phyloP scores from a whole-genome alignment of 1,139 yeast species.

The Pichia sp. region DNA sequence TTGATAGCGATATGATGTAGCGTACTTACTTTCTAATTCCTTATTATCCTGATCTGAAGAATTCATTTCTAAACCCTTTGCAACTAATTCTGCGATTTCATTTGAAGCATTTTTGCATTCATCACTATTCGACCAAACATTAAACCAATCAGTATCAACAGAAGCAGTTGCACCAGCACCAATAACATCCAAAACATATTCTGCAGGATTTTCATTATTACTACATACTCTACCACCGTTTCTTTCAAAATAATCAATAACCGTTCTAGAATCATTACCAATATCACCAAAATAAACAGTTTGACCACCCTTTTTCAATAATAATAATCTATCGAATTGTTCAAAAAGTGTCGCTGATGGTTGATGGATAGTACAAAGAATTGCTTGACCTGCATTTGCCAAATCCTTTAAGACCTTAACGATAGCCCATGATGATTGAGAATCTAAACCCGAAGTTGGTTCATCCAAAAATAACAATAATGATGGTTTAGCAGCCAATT shows the following conservation, averaged over 20 bases:
- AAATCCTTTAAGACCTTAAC: conserved; percentile 40
- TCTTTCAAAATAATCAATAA: conserved; percentile 49
- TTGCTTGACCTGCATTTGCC: conserved; percentile 50
- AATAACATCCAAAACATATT: conserved; percentile 53
- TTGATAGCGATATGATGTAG: conserved; percentile 39
- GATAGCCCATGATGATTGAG: conserved; percentile 54
- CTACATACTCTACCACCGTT: conserved; percentile 54
- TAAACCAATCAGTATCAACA: conserved; percentile 43
- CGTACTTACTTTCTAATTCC: conserved; percentile 35
- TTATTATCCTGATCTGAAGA: conserved; percentile 29
- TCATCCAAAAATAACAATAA: conserved; percentile 48
- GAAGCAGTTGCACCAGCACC: conserved; percentile 57
- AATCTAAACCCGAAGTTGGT: conserved; percentile 52
- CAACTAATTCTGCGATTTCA: conserved; percentile 27
- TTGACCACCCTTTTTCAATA: conserved; percentile 48
- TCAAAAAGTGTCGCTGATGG: conserved; percentile 55
- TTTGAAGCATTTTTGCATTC: conserved; percentile 17
- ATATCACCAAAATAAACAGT: conserved; percentile 61
- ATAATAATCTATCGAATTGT: conserved; percentile 43
- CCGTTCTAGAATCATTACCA: conserved; percentile 45
- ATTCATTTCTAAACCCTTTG: conserved; percentile 10
- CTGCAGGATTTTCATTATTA: conserved; percentile 49
- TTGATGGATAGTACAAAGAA: conserved; percentile 55
- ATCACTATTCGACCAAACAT: conserved; percentile 36
- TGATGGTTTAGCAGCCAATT: conserved; percentile 50